phyloP scores from a whole-genome alignment of 495 filamentous ascomycete genomes.

The Podospora tetraspora region DNA sequence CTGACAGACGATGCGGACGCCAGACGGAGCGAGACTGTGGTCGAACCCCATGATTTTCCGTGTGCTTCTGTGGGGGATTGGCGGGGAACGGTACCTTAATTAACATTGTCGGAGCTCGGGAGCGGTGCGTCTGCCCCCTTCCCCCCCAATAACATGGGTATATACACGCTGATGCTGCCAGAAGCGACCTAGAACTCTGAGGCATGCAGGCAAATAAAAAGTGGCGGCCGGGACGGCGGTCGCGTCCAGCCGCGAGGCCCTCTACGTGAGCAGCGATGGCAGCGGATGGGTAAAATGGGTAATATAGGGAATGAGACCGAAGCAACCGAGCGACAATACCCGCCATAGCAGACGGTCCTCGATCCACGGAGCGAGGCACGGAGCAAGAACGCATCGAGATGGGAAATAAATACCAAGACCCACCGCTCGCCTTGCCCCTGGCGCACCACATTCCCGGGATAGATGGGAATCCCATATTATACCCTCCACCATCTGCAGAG shows the following conservation, averaged over 20 bases:
- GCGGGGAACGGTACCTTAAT: neutral
- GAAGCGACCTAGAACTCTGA: neutral
- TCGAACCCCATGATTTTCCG: neutral
- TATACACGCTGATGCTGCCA: neutral
- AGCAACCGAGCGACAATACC: constrained; percentile 12
- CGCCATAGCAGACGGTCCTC: constrained; percentile 1
- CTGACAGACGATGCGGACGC: neutral
- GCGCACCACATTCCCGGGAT: constrained; percentile 12
- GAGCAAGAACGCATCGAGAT: neutral
- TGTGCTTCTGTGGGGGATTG: neutral
- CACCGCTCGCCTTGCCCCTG: constrained; percentile 8
- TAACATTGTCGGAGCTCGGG: neutral
- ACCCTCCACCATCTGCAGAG: neutral
- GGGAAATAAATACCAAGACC: constrained; percentile 4
- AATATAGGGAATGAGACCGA: constrained; percentile 17
- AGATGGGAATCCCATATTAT: constrained; percentile 12
- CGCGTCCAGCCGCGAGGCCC: constrained; percentile 13
- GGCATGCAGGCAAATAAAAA: constrained; percentile 6
- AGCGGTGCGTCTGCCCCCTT: neutral
- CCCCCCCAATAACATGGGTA: neutral
- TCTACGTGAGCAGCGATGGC: constrained; percentile 4
- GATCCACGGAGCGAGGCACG: constrained; percentile 4
- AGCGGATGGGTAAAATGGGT: constrained; percentile 17
- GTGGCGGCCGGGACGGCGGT: constrained; percentile 18
- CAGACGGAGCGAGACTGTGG: neutral